A percentile compares a stretch with the other conserved stretches of the same genome.
phyloP scores from a whole-genome alignment of 2,329 filamentous ascomycete species.

The Bertia moriformis region DNA sequence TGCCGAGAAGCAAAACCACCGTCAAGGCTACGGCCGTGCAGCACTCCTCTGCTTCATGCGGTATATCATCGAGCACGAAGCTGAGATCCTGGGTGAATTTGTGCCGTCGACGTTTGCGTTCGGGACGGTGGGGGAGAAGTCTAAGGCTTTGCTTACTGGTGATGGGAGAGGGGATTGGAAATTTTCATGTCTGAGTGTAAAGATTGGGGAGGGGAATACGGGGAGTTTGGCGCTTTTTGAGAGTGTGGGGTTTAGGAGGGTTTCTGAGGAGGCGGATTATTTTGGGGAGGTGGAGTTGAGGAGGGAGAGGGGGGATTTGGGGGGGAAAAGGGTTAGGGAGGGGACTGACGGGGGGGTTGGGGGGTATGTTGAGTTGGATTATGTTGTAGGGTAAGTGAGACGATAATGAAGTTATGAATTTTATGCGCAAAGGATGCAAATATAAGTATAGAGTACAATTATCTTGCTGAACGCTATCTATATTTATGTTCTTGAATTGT shows the following conservation, averaged over 20 bases:
- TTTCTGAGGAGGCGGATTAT: conserved; percentile 36
- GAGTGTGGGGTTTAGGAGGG: conserved; percentile 37
- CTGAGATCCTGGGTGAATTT: conserved; percentile 28
- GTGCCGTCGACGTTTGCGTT: neutral
- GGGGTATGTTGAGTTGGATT: conserved; percentile 20
- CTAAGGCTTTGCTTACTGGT: neutral
- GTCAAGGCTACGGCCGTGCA: conserved; percentile 31
- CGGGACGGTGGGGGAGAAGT: neutral
- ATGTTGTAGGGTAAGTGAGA: no score
- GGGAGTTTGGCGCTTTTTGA: conserved; percentile 46
- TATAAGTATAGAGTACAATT: no score
- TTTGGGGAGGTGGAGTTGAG: conserved; percentile 55
- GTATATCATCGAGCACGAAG: conserved; percentile 29
- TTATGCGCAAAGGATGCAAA: no score
- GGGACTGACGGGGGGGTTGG: conserved; percentile 14
- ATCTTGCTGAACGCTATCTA: no score
- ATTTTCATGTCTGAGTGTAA: conserved; percentile 30
- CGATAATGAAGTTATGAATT: no score
- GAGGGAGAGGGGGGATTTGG: conserved; percentile 11
- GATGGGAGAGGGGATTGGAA: neutral
- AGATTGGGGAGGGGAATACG: conserved; percentile 41
- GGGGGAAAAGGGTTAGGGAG: conserved; percentile 9
- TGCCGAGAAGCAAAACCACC: conserved; percentile 26
- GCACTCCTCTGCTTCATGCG: conserved; percentile 33
- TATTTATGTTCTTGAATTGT: no score